Base-by-base conservation (phyloP, 2,329 filamentous ascomycete species). In the Mariannaea sp. region DNA sequence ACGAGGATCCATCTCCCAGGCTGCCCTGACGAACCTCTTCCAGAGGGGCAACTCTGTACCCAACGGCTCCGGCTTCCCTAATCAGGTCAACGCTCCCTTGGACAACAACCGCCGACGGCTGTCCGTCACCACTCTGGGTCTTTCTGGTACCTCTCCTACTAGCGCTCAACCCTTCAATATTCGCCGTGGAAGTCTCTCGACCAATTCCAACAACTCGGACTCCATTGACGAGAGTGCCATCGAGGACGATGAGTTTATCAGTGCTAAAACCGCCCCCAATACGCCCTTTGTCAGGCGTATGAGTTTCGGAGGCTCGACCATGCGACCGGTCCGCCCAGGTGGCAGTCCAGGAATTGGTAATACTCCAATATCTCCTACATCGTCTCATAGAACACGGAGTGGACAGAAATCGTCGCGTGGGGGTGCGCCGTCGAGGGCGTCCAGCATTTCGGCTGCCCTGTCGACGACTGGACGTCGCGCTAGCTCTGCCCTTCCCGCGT, bases 261-360 rank as follows among this genome's bases (percentile, higher is more conserved):
- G 73, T 51, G 69, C 77, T 32, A 82, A 79, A 66, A 83, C 81
- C 62, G 80, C 81, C 13, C 86, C 90, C 27, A 81, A 78, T 47
- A 89, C 88, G 10, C 90, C 92, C 27, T 93, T 92, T 69, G 83
- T 83, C 55, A 87, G 92, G 63, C 88, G 92, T 54, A 86, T 96
- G 78, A 97, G 92, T 74, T 95, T 96, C 68, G 92, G 93, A 56
- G 88, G 88, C 56, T 85, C 91, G 71, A 87, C 86, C 73, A 83
- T 89, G 65, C 87, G 86, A 63, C 76, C 77, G 58, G 75, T 70
- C 57, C 73, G 77, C 48, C 74, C 75, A 29, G 79, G 79, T 66
- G 78, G 77, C 66, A 87, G 85, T 69, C 79, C 85, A 69, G 84
- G 82, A 68, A 83, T 83, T 75, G 85, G 83, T 85, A 84, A 81